Evolutionary conservation across 371 early-diverging fungal species (phyloP).

Genomic region (Zopfochytrium polystomum): DNA sequence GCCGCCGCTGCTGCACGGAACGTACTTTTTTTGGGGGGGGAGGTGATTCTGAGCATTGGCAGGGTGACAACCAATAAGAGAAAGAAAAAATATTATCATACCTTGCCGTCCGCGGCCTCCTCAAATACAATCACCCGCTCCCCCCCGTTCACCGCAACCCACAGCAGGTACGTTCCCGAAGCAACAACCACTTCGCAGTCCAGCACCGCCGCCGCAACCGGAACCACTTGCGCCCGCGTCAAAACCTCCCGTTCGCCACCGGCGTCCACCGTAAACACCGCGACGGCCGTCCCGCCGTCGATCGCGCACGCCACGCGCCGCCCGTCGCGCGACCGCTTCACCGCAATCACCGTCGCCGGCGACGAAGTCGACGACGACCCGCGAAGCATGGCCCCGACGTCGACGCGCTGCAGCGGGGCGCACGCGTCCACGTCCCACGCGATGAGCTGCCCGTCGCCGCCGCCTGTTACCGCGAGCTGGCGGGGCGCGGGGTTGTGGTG

Average conservation of each 20-base stretch:
- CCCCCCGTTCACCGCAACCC: conserved; percentile 1
- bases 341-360: conserved; percentile 6
- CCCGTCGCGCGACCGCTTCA: conserved; percentile 11
- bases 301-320: conserved; percentile 10
- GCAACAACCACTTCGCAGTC: conserved; percentile 14
- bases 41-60: too few relatives aligned
- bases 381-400: conserved; percentile 1
- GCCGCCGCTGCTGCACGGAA: too few relatives aligned
- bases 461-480: conserved; percentile 75
- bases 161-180: conserved; percentile 6
- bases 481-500: conserved; percentile 49
- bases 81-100: conserved; percentile 2
- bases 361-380: neutral
- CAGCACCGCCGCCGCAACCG: conserved; percentile 1
- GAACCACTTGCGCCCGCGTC: conserved; percentile 1
- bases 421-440: conserved; percentile 64
- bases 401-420: conserved; percentile 13
- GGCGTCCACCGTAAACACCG: conserved; percentile 4
- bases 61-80: neutral
- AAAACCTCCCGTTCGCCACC: neutral
- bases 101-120: neutral
- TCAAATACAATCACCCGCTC: neutral
- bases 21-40: too few relatives aligned
- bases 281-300: conserved; percentile 13
- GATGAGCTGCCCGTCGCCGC: conserved; percentile 80